Percentiles rank a stretch among this genome's conserved stretches.
Conservation (phyloP, 169 alveolate species). For the Cryptosporidium ubiquitum region DNA sequence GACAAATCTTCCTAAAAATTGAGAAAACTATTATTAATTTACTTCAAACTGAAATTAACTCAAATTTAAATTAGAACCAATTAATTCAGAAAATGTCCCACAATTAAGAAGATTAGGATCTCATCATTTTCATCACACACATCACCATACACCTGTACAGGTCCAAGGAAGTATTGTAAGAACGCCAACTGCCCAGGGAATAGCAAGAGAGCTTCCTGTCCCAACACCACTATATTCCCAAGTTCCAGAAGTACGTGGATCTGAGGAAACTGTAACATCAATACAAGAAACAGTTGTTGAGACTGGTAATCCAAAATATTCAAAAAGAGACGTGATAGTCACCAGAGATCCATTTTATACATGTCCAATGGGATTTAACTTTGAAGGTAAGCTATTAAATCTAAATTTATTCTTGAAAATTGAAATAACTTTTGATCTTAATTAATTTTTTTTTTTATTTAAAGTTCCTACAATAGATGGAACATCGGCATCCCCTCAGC, state of each 20-base stretch:
- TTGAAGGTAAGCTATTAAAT: slow-evolving; percentile 54
- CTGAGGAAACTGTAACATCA: slow-evolving; percentile 37
- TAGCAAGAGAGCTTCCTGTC: slow-evolving; percentile 52
- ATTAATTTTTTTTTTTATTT: not conserved
- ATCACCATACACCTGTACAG: slow-evolving; percentile 1
- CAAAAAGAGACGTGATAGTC: slow-evolving; percentile 57
- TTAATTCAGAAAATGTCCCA: slow-evolving; percentile 9
- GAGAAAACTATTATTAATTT: not conserved
- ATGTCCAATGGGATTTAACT: slow-evolving; percentile 71
- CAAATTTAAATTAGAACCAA: not conserved
- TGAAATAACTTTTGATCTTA: not conserved
- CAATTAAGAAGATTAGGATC: slow-evolving; percentile 56
- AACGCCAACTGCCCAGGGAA: slow-evolving; percentile 55
- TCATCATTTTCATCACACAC: slow-evolving; percentile 9
- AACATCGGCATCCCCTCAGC: slow-evolving; percentile 57
- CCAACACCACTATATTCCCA: slow-evolving; percentile 67
- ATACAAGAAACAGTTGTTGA: slow-evolving; percentile 57
- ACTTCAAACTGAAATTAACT: not conserved
- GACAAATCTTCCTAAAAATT: not conserved
- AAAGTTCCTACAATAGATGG: slow-evolving; percentile 69
- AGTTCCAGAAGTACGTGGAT: slow-evolving; percentile 53
- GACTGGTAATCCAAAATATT: slow-evolving; percentile 52
- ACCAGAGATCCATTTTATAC: slow-evolving; percentile 73
- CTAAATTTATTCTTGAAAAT: not conserved
- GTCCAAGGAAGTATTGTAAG: slow-evolving; percentile 38